Conservation (phyloP, 2,329 filamentous ascomycete species). For the Cercospora zeina region DNA sequence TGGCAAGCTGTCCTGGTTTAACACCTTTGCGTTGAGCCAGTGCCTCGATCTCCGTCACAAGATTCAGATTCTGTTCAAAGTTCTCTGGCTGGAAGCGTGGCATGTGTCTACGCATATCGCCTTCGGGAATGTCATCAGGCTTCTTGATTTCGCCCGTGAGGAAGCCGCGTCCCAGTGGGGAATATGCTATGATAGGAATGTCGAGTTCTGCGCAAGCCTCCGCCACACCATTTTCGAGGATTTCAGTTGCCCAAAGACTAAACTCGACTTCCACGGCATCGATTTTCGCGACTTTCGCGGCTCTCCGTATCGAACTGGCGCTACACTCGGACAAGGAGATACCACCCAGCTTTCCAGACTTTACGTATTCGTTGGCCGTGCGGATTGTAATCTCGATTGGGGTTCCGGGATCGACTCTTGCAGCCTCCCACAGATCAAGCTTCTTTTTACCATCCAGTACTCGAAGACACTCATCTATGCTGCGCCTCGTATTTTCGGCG, state of each 20-base stretch:
- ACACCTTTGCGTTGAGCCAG: conserved; percentile 60
- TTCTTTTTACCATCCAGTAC: conserved; percentile 51
- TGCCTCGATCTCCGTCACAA: conserved; percentile 59
- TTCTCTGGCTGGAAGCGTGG: conserved; percentile 65
- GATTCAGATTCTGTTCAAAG: conserved; percentile 64
- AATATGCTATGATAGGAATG: conserved; percentile 72
- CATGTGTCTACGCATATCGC: conserved; percentile 48
- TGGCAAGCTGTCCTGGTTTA: conserved; percentile 51
- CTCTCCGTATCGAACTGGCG: conserved; percentile 51
- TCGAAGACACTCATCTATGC: conserved; percentile 50
- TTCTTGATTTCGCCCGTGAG: conserved; percentile 56
- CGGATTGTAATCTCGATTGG: conserved; percentile 50
- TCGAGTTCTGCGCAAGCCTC: conserved; percentile 59
- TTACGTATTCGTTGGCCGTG: conserved; percentile 44
- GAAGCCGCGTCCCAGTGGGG: conserved; percentile 66
- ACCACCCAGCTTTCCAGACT: conserved; percentile 49
- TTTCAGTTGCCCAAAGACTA: conserved; percentile 58
- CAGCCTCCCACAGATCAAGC: conserved; percentile 52
- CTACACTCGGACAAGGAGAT: conserved; percentile 50
- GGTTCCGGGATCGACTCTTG: conserved; percentile 47
- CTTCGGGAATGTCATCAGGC: conserved; percentile 57
- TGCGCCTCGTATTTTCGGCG: conserved; percentile 45
- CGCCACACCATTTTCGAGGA: conserved; percentile 60
- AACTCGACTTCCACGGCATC: conserved; percentile 63
- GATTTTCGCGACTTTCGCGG: conserved; percentile 57